Conservation (phyloP, 257 asterid genomes). For the Ophiorrhiza pumila region DNA sequence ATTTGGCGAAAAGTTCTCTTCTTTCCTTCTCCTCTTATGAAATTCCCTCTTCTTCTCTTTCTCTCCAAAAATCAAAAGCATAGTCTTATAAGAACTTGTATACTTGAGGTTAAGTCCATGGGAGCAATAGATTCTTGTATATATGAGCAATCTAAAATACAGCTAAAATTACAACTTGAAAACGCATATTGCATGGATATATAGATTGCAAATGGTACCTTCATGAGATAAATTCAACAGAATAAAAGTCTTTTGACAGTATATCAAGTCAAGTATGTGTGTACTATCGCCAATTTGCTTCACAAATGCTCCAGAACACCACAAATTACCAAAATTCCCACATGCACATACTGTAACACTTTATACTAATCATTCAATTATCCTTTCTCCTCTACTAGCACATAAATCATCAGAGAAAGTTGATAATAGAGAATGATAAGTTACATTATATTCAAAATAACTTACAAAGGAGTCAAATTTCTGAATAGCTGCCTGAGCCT, state of each 20-base stretch:
- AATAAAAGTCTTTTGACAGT: background rate
- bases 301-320: background rate
- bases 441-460: background rate
- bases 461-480: slow-evolving; percentile 69
- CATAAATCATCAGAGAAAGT: background rate
- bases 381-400: background rate
- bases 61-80: background rate
- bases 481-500: slow-evolving; percentile 64
- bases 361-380: background rate
- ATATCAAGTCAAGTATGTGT: background rate
- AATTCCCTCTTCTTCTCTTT: background rate
- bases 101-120: background rate
- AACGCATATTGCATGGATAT: background rate
- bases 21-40: too few relatives aligned
- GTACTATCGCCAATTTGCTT: background rate
- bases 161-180: background rate
- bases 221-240: background rate
- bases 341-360: background rate
- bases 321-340: background rate
- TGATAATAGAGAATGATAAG: background rate
- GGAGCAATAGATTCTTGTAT: background rate
- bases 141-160: background rate
- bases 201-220: background rate
- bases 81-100: too few relatives aligned
- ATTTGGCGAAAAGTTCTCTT: too few relatives aligned